Evolutionary conservation across 768 basidiomycete genomes (phyloP).

Genomic region (Mrakia gelida): DNA sequence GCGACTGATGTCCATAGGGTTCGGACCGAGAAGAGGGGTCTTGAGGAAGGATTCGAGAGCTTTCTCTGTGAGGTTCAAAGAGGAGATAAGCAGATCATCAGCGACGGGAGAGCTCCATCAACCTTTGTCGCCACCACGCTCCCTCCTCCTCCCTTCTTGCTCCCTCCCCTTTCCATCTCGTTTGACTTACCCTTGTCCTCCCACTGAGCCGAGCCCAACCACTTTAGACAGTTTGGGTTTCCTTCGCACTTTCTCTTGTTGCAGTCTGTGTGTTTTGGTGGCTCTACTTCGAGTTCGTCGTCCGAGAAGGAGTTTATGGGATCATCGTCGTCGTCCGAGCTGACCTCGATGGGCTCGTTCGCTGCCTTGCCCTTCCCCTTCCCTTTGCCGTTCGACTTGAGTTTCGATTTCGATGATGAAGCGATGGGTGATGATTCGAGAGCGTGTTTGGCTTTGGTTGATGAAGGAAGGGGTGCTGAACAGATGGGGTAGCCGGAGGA

Average conservation of each 20-base stretch:
- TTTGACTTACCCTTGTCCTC: conserved; percentile 60
- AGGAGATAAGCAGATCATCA: conserved; percentile 21
- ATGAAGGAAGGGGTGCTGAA: conserved; percentile 6
- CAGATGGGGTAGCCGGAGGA: conserved; percentile 17
- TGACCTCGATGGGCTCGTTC: not conserved
- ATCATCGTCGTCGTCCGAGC: conserved; percentile 13
- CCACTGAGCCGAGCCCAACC: conserved; percentile 79
- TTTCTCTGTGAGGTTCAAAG: conserved; percentile 48
- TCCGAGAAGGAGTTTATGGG: not conserved
- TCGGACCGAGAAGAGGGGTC: conserved; percentile 52
- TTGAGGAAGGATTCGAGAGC: conserved; percentile 55
- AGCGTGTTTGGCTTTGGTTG: not conserved
- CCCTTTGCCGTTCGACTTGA: not conserved
- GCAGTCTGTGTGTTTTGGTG: conserved; percentile 14
- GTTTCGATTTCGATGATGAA: not conserved
- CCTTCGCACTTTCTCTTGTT: conserved; percentile 53
- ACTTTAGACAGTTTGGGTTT: conserved; percentile 83
- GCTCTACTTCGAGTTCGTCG: not conserved
- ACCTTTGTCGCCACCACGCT: not conserved
- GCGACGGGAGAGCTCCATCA: conserved; percentile 7
- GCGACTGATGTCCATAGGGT: conserved; percentile 55
- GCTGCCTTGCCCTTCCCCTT: conserved; percentile 1
- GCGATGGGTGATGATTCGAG: not conserved
- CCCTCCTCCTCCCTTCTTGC: not conserved
- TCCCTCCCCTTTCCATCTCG: too few species aligned